Evolutionary conservation across 306 rosid genomes (phyloP), one percentile per base, ranked within the genome.

Genomic region (Glycine tomentella): DNA sequence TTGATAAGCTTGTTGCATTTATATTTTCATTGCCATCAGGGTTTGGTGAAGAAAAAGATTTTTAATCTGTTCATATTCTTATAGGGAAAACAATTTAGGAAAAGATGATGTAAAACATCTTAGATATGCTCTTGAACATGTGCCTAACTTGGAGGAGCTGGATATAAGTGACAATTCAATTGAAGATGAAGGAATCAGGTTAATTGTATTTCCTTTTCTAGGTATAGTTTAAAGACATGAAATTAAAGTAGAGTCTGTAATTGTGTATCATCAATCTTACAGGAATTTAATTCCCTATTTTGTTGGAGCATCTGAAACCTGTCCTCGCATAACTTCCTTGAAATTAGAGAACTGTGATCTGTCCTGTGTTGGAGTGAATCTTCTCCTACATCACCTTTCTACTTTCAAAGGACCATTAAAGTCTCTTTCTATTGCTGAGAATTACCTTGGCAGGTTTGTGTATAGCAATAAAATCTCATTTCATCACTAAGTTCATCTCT

Each of bases 381-480:
- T 59, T 75, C 91, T 95, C 53, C 69, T 95, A 25, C 38, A 86
- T 77, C 83, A 84, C 76, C 84, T 93, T 86, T 87, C 90, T 76
- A 83, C 87, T 78, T 80, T 85, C 46, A 81, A 79, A 85, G 83
- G 83, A 75, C 91, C 89, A 46, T 81, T 95, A 81, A 91, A 92
- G 90, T 90, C 92, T 74, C 87, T 93, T 58, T 93, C 97, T 78
- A 49, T 95, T 77, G 99, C 97, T 38, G 92, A 90, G 77, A 93
- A 95, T 83, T 80, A 84, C 90, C 91, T 91, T 40, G 98, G 99
- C 78, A 89, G 98, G 99, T 93, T 86, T 88, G 93, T 86, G 69
- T 76, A 50, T 38, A 20, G 64, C 81, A 53, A 76, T 70, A 72
- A 76, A 81, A 50, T 56, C 7, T 81, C 45, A 44, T 77, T 64